A percentile compares a stretch with the other conserved stretches of the same genome.
phyloP scores from a whole-genome alignment of 176 grass and related monocot species.

The Avena sativa region DNA sequence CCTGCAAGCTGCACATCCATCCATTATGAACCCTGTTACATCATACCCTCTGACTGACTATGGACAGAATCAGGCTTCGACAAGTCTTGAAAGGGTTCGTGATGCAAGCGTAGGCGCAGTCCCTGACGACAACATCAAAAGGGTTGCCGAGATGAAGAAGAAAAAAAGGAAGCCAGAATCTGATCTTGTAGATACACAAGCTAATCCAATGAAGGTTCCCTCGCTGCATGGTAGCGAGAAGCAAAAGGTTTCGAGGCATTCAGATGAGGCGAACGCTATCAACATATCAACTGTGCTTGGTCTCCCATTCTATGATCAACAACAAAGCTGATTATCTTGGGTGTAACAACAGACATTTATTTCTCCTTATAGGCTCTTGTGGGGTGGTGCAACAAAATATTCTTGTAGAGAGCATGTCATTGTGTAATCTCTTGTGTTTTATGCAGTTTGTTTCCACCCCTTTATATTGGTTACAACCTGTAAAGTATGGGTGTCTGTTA shows the following conservation, averaged over 20 bases:
- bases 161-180: constrained; percentile 67
- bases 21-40: constrained; percentile 37
- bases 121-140: constrained; percentile 48
- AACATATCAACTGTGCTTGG: constrained; percentile 42
- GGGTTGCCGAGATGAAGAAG: constrained; percentile 60
- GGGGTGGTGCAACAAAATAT: constrained; percentile 29
- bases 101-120: constrained; percentile 31
- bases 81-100: constrained; percentile 52
- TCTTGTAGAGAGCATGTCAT: constrained; percentile 18
- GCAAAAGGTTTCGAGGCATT: constrained; percentile 53
- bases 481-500: neutral
- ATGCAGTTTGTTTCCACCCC: constrained; percentile 3
- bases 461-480: neutral
- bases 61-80: constrained; percentile 54
- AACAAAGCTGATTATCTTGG: constrained; percentile 49
- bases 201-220: constrained; percentile 51
- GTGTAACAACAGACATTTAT: neutral
- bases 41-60: constrained; percentile 52
- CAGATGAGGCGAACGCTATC: constrained; percentile 56
- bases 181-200: constrained; percentile 52
- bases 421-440: constrained; percentile 32
- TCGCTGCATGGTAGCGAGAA: constrained; percentile 56
- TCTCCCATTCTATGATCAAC: constrained; percentile 53
- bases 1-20: constrained; percentile 39
- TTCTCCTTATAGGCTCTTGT: constrained; percentile 37